Evolutionary conservation across 106 monocot species (phyloP).

Genomic region (Apostasia ramifera): DNA sequence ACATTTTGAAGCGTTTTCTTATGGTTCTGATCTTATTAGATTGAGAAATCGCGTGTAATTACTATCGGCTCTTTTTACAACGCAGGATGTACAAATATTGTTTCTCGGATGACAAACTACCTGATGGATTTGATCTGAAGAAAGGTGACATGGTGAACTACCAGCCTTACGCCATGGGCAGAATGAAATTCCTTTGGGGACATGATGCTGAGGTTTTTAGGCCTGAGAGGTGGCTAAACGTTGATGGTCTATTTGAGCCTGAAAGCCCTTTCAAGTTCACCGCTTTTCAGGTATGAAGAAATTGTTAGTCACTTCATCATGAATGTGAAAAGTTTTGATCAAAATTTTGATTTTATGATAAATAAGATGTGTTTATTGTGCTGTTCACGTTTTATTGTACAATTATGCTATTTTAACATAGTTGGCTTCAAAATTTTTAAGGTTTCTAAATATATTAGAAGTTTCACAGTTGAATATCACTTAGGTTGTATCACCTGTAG

Average conservation of each 20-base stretch:
- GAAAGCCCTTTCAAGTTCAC: conserved; percentile 61
- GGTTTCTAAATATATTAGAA: too few species aligned
- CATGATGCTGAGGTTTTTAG: conserved; percentile 50
- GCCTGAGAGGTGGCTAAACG: conserved; percentile 58
- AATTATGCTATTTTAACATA: too few species aligned
- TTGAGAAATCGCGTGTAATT: too few species aligned
- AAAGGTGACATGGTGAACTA: conserved; percentile 52
- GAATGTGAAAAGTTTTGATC: too few species aligned
- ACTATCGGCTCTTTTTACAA: not conserved
- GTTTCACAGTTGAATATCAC: too few species aligned
- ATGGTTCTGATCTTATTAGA: too few species aligned
- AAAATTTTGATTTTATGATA: too few species aligned
- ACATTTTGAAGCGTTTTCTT: not conserved
- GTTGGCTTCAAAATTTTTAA: too few species aligned
- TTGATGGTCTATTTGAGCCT: conserved; percentile 32
- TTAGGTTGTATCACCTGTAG: too few species aligned
- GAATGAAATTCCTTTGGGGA: conserved; percentile 62
- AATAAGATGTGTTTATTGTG: too few species aligned
- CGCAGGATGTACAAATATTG: conserved; percentile 45
- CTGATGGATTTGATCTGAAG: conserved; percentile 33
- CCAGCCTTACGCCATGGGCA: conserved; percentile 53
- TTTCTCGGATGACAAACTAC: conserved; percentile 41
- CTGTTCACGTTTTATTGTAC: too few species aligned
- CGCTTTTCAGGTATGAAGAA: conserved; percentile 46
- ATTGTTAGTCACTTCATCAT: too few species aligned